phyloP scores from a whole-genome alignment of 805 yeast species.

The Candida krabiensis region DNA sequence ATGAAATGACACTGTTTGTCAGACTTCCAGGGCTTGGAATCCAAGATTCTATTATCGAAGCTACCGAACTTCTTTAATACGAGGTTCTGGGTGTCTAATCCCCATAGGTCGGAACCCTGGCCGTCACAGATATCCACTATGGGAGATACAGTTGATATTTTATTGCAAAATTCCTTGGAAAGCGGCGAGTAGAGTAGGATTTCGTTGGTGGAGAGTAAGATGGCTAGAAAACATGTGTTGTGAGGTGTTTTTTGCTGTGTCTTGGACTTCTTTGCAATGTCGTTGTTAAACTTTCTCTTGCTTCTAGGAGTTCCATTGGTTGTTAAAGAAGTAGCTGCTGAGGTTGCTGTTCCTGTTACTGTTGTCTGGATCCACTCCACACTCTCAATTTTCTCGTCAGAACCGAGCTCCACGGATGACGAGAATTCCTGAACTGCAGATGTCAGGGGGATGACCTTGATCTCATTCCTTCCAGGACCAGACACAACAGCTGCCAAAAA shows the following conservation, averaged over 20 bases:
- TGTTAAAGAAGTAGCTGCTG: slow-evolving; percentile 5
- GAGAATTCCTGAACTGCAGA: slow-evolving; percentile 22
- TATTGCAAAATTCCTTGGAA: slow-evolving; percentile 37
- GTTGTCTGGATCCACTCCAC: slow-evolving; percentile 36
- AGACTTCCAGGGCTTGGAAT: slow-evolving; percentile 19
- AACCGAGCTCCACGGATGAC: slow-evolving; percentile 40
- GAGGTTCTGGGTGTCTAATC: slow-evolving; percentile 28
- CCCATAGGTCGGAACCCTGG: slow-evolving; percentile 27
- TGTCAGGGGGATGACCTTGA: slow-evolving; percentile 39
- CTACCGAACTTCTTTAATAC: slow-evolving; percentile 25
- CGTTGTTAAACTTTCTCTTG: slow-evolving; percentile 27
- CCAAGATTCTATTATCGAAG: slow-evolving; percentile 23
- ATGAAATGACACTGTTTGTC: slow-evolving; percentile 19
- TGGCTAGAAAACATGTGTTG: slow-evolving; percentile 19
- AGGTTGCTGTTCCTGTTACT: slow-evolving; percentile 13
- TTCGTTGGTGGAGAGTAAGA: slow-evolving; percentile 35
- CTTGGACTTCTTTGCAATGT: neutral
- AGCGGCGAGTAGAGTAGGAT: slow-evolving; percentile 45
- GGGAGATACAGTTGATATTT: slow-evolving; percentile 34
- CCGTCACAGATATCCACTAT: slow-evolving; percentile 29
- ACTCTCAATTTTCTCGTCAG: slow-evolving; percentile 37
- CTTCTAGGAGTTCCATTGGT: slow-evolving; percentile 7
- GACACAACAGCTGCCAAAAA: slow-evolving; percentile 36
- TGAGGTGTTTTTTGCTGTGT: slow-evolving; percentile 1
- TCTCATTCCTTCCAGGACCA: slow-evolving; percentile 46